Evolutionary conservation across 2,329 filamentous ascomycete genomes (phyloP).

Genomic region (Neoscytalidium dimidiatum): DNA sequence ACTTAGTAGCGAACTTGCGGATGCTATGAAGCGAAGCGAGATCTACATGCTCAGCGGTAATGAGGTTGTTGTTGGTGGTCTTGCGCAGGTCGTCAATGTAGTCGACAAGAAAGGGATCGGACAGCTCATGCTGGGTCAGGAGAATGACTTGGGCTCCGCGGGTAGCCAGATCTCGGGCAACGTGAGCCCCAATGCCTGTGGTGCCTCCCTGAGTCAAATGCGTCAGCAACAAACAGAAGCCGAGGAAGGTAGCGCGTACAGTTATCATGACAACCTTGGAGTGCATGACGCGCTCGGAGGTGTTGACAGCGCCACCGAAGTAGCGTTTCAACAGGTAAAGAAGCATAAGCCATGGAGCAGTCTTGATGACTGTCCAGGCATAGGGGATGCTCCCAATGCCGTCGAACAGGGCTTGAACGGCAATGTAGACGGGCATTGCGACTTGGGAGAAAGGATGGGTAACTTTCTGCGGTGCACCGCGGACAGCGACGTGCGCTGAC

Average conservation of each 20-base stretch:
- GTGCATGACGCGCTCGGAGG: slow-evolving; percentile 81
- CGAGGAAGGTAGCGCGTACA: slow-evolving; percentile 47
- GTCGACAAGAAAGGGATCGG: slow-evolving; percentile 87
- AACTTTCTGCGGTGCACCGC: slow-evolving; percentile 7
- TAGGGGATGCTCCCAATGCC: slow-evolving; percentile 58
- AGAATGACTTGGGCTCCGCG: slow-evolving; percentile 90
- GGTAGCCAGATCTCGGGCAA: slow-evolving; percentile 71
- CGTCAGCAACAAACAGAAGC: slow-evolving; percentile 25
- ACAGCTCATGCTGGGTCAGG: slow-evolving; percentile 77
- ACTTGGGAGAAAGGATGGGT: slow-evolving; percentile 3
- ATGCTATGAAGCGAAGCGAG: slow-evolving; percentile 86
- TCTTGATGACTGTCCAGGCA: slow-evolving; percentile 54
- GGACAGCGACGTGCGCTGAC: slow-evolving; percentile 1
- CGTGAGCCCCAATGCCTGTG: slow-evolving; percentile 82
- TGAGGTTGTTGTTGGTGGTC: slow-evolving; percentile 76
- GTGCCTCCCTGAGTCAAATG: slow-evolving; percentile 68
- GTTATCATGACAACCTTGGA: slow-evolving; percentile 93
- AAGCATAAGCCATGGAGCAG: slow-evolving; percentile 53
- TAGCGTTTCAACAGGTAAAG: slow-evolving; percentile 70
- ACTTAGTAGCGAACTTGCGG: slow-evolving; percentile 90
- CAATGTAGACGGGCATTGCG: slow-evolving; percentile 64
- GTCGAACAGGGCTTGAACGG: slow-evolving; percentile 55
- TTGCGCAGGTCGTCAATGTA: slow-evolving; percentile 86
- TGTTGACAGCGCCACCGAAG: slow-evolving; percentile 73
- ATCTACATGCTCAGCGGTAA: slow-evolving; percentile 95